These are phyloP conservation scores for Crinitomyces ghanaensis DNA, from an alignment of 805 yeast species.

Conservation along the genomic window DNA sequence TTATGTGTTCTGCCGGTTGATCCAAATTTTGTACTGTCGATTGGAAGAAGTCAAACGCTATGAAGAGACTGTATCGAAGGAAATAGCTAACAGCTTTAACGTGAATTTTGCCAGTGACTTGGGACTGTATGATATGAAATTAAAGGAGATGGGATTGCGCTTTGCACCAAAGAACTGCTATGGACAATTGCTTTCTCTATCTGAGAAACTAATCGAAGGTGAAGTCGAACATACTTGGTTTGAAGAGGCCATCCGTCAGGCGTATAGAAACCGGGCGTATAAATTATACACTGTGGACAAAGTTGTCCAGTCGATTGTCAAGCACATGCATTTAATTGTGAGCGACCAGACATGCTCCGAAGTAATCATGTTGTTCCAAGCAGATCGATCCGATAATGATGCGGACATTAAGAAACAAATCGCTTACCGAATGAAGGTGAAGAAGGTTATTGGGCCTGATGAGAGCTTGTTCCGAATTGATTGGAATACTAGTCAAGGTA, in stretches of 20 bases:
- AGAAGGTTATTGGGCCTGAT: slow-evolving; percentile 68
- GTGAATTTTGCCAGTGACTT: slow-evolving; percentile 73
- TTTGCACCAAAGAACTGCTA: slow-evolving; percentile 41
- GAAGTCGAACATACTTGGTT: slow-evolving; percentile 89
- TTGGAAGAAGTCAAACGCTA: slow-evolving; percentile 63
- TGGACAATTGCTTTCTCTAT: slow-evolving; percentile 60
- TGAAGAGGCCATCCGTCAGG: slow-evolving; percentile 92
- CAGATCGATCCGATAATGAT: slow-evolving; percentile 50
- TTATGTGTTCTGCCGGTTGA: slow-evolving; percentile 79
- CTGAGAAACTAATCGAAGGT: slow-evolving; percentile 73
- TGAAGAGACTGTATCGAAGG: slow-evolving; percentile 60
- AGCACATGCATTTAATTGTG: slow-evolving; percentile 77
- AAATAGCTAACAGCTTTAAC: slow-evolving; percentile 38
- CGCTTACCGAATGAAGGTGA: slow-evolving; percentile 76
- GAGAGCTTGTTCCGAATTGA: slow-evolving; percentile 89
- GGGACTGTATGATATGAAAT: slow-evolving; percentile 66
- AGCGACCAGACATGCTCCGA: slow-evolving; percentile 73
- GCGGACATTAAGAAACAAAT: slow-evolving; percentile 84
- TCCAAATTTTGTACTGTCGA: slow-evolving; percentile 72
- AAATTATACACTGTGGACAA: slow-evolving; percentile 88
- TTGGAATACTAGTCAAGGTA: slow-evolving; percentile 41
- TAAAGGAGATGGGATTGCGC: slow-evolving; percentile 69
- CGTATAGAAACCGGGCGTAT: slow-evolving; percentile 86
- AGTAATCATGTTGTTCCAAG: slow-evolving; percentile 68
- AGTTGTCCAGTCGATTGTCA: slow-evolving; percentile 70